phyloP scores from a whole-genome alignment of 2,329 filamentous ascomycete genomes.

The Clonostachys solani region DNA sequence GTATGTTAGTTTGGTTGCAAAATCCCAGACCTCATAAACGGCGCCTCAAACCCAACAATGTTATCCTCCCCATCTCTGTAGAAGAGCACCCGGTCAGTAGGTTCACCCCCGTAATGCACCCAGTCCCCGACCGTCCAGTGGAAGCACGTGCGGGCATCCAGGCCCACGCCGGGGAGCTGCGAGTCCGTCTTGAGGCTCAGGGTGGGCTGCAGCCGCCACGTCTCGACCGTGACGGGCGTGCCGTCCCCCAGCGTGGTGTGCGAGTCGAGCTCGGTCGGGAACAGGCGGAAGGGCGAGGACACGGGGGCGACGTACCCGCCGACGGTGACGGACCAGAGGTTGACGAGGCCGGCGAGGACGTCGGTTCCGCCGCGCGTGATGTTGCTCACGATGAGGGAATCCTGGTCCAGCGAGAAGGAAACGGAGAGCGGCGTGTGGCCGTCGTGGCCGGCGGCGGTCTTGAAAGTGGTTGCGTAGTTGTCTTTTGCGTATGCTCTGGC shows the following conservation, averaged over 20 bases:
- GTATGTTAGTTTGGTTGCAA: conserved; percentile 1
- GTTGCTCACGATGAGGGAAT: conserved; percentile 14
- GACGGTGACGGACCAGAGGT: conserved; percentile 14
- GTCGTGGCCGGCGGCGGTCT: background rate
- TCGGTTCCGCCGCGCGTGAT: conserved; percentile 13
- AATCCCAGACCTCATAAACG: conserved; percentile 21
- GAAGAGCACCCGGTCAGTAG: conserved; percentile 23
- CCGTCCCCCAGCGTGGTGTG: conserved; percentile 4
- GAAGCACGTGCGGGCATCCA: conserved; percentile 15
- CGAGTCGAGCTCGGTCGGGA: conserved; percentile 13
- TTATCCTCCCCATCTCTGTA: conserved; percentile 13
- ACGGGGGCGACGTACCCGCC: conserved; percentile 12
- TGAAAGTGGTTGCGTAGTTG: conserved; percentile 8
- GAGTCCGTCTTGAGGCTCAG: conserved; percentile 7
- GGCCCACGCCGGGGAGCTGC: conserved; percentile 16
- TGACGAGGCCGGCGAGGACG: conserved; percentile 8
- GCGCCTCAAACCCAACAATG: conserved; percentile 22
- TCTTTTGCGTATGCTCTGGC: conserved; percentile 15
- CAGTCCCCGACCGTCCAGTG: conserved; percentile 25
- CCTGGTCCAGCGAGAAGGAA: conserved; percentile 11
- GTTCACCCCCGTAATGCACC: conserved; percentile 25
- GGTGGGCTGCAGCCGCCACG: conserved; percentile 20
- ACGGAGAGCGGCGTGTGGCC: conserved; percentile 5
- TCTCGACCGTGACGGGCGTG: conserved; percentile 8
- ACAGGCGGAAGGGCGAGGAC: conserved; percentile 12